Percentiles rank a stretch among this genome's conserved stretches.
phyloP scores from a whole-genome alignment of 78 protist species.

The Dictyostelium firmibasis region DNA sequence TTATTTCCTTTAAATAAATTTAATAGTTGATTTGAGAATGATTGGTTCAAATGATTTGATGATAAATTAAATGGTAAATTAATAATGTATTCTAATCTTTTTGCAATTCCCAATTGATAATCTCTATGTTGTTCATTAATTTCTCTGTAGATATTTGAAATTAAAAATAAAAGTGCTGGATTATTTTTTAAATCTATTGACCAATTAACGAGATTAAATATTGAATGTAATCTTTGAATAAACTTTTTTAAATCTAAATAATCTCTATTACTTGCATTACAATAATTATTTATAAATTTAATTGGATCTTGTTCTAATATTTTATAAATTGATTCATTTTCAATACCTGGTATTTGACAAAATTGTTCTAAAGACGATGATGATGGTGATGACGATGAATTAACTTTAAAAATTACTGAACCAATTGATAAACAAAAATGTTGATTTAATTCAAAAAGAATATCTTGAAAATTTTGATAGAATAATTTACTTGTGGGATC shows the following conservation, averaged over 20 bases:
- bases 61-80: not conserved
- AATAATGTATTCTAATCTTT: not conserved
- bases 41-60: not conserved
- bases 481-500: not conserved
- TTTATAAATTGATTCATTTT: not conserved
- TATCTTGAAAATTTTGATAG: constrained; percentile 5
- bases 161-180: not conserved
- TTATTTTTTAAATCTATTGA: not conserved
- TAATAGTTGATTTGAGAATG: not conserved
- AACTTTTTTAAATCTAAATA: not conserved
- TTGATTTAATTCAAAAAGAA: not conserved
- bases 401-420: not conserved
- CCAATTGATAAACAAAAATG: not conserved
- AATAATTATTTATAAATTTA: not conserved
- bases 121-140: not conserved
- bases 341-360: constrained; percentile 1
- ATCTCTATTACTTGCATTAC: not conserved
- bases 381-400: not conserved
- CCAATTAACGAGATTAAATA: not conserved
- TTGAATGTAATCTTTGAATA: not conserved
- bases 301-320: not conserved
- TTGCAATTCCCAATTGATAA: not conserved
- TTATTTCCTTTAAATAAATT: not conserved
- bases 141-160: not conserved
- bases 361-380: not conserved